These are phyloP conservation scores for Ascochyta lentis DNA, from an alignment of 2,329 filamentous ascomycete genomes.

Conservation along the genomic window DNA sequence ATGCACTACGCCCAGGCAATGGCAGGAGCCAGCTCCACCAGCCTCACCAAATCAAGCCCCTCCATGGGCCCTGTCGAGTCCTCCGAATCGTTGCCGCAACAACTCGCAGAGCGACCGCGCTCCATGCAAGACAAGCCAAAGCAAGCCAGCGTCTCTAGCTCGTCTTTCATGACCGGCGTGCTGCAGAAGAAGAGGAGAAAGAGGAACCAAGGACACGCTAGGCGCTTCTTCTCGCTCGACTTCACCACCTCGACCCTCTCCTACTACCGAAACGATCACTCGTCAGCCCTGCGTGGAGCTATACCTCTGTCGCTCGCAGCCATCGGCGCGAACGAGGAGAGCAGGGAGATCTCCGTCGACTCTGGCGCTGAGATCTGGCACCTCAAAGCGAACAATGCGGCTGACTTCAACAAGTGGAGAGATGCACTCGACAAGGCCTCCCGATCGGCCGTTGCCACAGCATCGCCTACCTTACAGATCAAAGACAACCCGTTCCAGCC, in stretches of 20 bases:
- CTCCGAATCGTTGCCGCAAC: constrained; percentile 56
- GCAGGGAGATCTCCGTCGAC: constrained; percentile 92
- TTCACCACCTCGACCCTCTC: constrained; percentile 93
- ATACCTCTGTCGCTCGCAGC: constrained; percentile 91
- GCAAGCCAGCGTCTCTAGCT: constrained; percentile 27
- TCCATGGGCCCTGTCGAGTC: constrained; percentile 55
- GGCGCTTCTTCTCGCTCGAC: constrained; percentile 94
- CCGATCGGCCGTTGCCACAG: constrained; percentile 51
- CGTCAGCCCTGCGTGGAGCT: constrained; percentile 87
- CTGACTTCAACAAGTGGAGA: constrained; percentile 89
- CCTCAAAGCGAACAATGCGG: constrained; percentile 78
- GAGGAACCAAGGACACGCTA: constrained; percentile 90
- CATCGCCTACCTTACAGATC: constrained; percentile 41
- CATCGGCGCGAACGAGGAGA: constrained; percentile 85
- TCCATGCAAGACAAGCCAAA: constrained; percentile 42
- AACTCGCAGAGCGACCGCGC: constrained; percentile 50
- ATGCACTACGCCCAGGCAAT: constrained; percentile 65
- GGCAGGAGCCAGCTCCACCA: constrained; percentile 55
- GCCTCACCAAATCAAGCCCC: constrained; percentile 51
- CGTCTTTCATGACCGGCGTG: constrained; percentile 79
- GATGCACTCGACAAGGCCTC: constrained; percentile 83
- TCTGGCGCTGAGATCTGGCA: constrained; percentile 98
- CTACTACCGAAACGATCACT: constrained; percentile 95
- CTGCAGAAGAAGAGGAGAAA: constrained; percentile 91
- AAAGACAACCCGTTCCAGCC: constrained; percentile 31